Percentiles rank a stretch among this genome's conserved stretches.
phyloP scores from a whole-genome alignment of 2,329 filamentous ascomycete species.

The Epichloe hybrida region DNA sequence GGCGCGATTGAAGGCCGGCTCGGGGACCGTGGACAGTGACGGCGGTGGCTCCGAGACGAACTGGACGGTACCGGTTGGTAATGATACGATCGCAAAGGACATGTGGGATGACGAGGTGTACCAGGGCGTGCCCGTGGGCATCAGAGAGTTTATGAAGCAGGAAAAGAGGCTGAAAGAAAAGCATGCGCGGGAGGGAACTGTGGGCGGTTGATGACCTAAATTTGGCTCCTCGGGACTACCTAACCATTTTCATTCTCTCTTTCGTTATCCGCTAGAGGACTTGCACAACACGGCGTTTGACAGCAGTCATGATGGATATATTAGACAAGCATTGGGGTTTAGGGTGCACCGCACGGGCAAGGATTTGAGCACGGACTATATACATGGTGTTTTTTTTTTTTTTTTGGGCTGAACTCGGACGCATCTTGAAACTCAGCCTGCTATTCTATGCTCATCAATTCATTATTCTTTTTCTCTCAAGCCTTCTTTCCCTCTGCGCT shows the following conservation, averaged over 20 bases:
- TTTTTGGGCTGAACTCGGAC: background rate
- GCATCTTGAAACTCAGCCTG: background rate
- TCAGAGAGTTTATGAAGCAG: constrained; percentile 92
- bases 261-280: background rate
- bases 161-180: constrained; percentile 80
- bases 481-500: constrained; percentile 33
- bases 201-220: constrained; percentile 16
- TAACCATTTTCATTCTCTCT: background rate
- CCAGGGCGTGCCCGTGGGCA: constrained; percentile 73
- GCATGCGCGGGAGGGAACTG: constrained; percentile 44
- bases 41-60: constrained; percentile 61
- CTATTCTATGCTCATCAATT: constrained; percentile 1
- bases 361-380: background rate
- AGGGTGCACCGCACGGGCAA: background rate
- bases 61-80: constrained; percentile 33
- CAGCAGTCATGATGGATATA: background rate
- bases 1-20: constrained; percentile 26
- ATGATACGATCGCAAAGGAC: constrained; percentile 33
- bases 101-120: constrained; percentile 57
- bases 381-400: background rate
- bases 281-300: background rate
- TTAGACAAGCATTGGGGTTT: background rate
- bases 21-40: constrained; percentile 62
- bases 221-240: too few relatives aligned
- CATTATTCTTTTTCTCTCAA: background rate